Evolutionary conservation across 768 basidiomycete species (phyloP).

Genomic region (Tricholoma terreum): DNA sequence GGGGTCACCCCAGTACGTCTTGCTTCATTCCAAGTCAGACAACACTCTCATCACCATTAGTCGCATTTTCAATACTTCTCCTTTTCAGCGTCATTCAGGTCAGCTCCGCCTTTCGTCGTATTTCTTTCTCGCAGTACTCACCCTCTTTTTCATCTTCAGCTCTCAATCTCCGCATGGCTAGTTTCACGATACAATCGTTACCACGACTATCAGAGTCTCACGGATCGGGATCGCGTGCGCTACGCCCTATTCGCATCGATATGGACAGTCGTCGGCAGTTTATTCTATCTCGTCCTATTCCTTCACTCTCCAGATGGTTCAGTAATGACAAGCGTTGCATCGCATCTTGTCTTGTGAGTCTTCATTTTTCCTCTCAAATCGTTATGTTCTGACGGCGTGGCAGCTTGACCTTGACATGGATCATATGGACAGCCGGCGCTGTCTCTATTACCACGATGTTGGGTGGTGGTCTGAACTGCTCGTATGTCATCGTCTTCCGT

Average conservation of each 20-base stretch:
- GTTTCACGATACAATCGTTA: constrained; percentile 55
- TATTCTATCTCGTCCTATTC: constrained; percentile 55
- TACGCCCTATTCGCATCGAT: constrained; percentile 68
- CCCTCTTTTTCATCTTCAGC: constrained; percentile 31
- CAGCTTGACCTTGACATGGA: constrained; percentile 69
- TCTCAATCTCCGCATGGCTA: constrained; percentile 73
- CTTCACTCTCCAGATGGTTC: constrained; percentile 44
- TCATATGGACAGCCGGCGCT: constrained; percentile 75
- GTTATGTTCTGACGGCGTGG: constrained; percentile 1
- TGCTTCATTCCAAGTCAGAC: not conserved
- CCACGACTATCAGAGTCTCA: constrained; percentile 45
- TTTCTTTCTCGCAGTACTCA: not conserved
- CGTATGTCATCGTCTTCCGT: constrained; percentile 33
- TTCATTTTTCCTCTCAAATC: not conserved
- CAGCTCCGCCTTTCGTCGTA: not conserved
- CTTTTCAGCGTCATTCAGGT: constrained; percentile 68
- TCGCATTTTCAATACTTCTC: constrained; percentile 52
- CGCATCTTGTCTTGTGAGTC: constrained; percentile 64
- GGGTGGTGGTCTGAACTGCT: constrained; percentile 71
- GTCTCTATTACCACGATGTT: constrained; percentile 64
- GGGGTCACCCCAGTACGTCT: constrained; percentile 55
- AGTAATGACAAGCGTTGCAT: constrained; percentile 56
- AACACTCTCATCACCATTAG: constrained; percentile 23
- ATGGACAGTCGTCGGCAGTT: constrained; percentile 64
- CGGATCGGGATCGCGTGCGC: constrained; percentile 59